A percentile compares a stretch with the other conserved stretches of the same genome.
These are phyloP conservation scores for Cafeteria roenbergensis DNA, from an alignment of 108 stramenopile genomes.

Conservation along the genomic window DNA sequence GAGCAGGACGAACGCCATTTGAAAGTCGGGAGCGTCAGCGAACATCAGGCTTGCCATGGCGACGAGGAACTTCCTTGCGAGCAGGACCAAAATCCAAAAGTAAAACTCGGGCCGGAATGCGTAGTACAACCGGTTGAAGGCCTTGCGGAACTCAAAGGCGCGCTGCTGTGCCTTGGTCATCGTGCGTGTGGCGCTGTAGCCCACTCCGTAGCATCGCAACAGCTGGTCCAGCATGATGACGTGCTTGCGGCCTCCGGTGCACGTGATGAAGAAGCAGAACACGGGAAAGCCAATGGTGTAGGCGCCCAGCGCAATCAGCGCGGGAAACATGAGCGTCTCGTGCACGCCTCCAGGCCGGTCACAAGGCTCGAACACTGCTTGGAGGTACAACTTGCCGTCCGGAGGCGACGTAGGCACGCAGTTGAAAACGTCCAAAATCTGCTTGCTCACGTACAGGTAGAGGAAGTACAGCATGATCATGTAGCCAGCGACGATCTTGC, in stretches of 20 bases:
- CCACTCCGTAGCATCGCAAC: background rate
- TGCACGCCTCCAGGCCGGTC: background rate
- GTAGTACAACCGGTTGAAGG: background rate
- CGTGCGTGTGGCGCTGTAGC: background rate
- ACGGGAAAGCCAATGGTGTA: conserved; percentile 10
- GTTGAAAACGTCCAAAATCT: conserved; percentile 18
- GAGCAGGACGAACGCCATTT: background rate
- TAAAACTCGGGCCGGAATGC: background rate
- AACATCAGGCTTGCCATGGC: background rate
- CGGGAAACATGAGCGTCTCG: background rate
- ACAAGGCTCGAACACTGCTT: background rate
- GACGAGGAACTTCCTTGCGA: background rate
- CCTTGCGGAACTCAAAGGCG: background rate
- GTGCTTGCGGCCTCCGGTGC: conserved; percentile 4
- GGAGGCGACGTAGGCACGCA: conserved; percentile 12
- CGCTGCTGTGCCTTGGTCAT: background rate
- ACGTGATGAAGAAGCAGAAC: background rate
- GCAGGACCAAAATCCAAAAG: background rate
- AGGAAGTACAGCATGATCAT: conserved; percentile 28
- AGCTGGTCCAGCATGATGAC: conserved; percentile 12
- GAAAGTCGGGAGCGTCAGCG: background rate
- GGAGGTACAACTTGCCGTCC: conserved; percentile 18
- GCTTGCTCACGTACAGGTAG: conserved; percentile 26
- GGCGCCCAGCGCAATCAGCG: background rate
- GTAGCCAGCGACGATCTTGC: background rate